Conservation (phyloP, 2,329 filamentous ascomycete genomes). For the Exophiala spinifera region DNA sequence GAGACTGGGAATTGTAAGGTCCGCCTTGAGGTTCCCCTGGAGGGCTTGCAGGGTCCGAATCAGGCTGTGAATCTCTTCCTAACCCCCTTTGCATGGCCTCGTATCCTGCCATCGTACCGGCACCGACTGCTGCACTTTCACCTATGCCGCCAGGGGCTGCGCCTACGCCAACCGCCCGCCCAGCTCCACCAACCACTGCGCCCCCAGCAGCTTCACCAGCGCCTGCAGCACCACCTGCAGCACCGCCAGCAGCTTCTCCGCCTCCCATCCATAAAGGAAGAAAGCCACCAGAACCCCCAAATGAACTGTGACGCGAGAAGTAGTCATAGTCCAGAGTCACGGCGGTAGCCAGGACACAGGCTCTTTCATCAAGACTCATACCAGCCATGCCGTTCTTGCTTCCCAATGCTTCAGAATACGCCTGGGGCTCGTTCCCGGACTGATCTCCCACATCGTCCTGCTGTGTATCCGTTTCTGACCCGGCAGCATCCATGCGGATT, state of each 20-base stretch:
- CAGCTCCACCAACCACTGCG: conserved; percentile 39
- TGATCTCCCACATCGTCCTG: conserved; percentile 40
- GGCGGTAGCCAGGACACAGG: conserved; percentile 64
- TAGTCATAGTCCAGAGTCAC: conserved; percentile 66
- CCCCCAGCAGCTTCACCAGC: conserved; percentile 38
- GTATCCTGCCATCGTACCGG: conserved; percentile 60
- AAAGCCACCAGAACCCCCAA: conserved; percentile 43
- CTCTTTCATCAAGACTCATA: conserved; percentile 64
- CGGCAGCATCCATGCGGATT: conserved; percentile 61
- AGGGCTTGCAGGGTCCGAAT: conserved; percentile 11
- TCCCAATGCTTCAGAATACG: conserved; percentile 19
- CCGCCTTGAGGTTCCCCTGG: not conserved
- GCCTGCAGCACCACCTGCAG: conserved; percentile 35
- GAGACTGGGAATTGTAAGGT: not conserved
- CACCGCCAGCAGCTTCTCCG: conserved; percentile 36
- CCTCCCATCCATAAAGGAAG: conserved; percentile 53
- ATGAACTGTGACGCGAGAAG: conserved; percentile 59
- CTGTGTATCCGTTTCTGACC: conserved; percentile 37
- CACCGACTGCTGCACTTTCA: conserved; percentile 49
- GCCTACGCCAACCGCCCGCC: conserved; percentile 31
- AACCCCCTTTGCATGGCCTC: conserved; percentile 59
- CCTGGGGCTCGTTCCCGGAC: conserved; percentile 30
- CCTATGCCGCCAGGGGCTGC: conserved; percentile 32
- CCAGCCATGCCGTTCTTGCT: conserved; percentile 36
- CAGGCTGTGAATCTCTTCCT: conserved; percentile 32